Base-by-base conservation (phyloP, 768 basidiomycete genomes). In the Auriscalpium microsporum region DNA sequence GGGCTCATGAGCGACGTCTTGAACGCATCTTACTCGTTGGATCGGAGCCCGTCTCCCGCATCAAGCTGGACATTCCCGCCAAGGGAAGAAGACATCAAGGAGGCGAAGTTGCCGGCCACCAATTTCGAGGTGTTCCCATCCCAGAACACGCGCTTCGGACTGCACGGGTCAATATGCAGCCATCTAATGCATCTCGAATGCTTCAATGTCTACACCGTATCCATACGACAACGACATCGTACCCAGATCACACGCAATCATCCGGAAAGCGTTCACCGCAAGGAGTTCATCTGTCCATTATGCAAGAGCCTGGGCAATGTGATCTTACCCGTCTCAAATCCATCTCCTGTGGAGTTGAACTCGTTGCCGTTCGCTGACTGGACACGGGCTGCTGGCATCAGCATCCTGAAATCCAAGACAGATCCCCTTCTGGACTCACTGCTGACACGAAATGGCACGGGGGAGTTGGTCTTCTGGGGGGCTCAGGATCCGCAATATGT, bases 171-270 rank as follows among this genome's bases (percentile, higher is more conserved):
- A 1, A 85, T 92, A 40, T 98, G 95, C 69, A 92, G 86, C 35
- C 96, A 98, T 66, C 83, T 94, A 78, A 98, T 99, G 94, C 96
- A 99, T 71, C 72, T 94, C 58, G 83, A 87, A 44, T 98, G 96
- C 70, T 95, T 97, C 75, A 86, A 87, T 49, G 86, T 86, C 2
- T 98, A 97, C 69, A 93, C 82, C 60, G 67, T 79, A 2, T 94
- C 94, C 16, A 86, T 97, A 52, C 80, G 90, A 46, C 85, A 88
- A 58, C 86, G 94, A 11, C 93, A 95, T 65, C 80, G 88, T 8
- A 77, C 86, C 0, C 95, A 98, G 62, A 83, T 89, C 6, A 92
- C 92, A 7, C 75, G 96, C 40, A 92, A 94, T 60, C 95, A 96
- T 65, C 94, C 96, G 0, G 95, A 98, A 67, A 88, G 84, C 63